Conservation (phyloP, 768 basidiomycete genomes). For the Leccinellum albellum region DNA sequence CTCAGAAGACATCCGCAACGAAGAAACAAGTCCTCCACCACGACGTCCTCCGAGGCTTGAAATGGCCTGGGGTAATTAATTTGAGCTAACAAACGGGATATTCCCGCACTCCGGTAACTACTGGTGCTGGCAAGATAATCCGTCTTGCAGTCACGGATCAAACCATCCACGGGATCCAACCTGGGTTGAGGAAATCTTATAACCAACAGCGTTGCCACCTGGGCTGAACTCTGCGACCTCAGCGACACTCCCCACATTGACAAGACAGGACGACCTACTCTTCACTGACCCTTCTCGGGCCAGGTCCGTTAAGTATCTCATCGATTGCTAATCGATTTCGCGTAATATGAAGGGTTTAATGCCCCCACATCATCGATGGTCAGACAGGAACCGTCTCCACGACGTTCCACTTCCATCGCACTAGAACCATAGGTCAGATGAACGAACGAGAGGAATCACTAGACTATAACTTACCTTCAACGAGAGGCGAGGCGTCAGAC, state of each 20-base stretch:
- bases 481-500: slow-evolving; percentile 8
- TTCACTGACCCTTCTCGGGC: slow-evolving; percentile 20
- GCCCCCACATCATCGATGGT: slow-evolving; percentile 12
- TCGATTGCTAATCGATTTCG: slow-evolving; percentile 10
- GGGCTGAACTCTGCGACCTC: slow-evolving; percentile 6
- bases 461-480: not conserved
- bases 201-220: slow-evolving; percentile 10
- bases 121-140: slow-evolving; percentile 7
- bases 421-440: not conserved
- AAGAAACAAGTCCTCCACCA: slow-evolving; percentile 3
- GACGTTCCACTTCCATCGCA: slow-evolving; percentile 16
- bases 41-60: slow-evolving; percentile 25
- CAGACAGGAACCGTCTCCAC: slow-evolving; percentile 4
- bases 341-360: not conserved
- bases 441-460: not conserved
- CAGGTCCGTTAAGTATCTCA: slow-evolving; percentile 13
- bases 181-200: not conserved
- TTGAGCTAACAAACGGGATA: slow-evolving; percentile 27
- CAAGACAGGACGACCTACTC: slow-evolving; percentile 3
- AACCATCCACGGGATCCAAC: not conserved
- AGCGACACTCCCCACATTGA: not conserved
- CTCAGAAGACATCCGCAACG: slow-evolving; percentile 16
- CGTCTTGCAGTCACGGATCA: slow-evolving; percentile 4
- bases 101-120: slow-evolving; percentile 23
- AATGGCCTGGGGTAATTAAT: slow-evolving; percentile 38